Evolutionary conservation across 345 rosid species (phyloP), one percentile per base, ranked within the genome.

Genomic region (Brassica juncea): DNA sequence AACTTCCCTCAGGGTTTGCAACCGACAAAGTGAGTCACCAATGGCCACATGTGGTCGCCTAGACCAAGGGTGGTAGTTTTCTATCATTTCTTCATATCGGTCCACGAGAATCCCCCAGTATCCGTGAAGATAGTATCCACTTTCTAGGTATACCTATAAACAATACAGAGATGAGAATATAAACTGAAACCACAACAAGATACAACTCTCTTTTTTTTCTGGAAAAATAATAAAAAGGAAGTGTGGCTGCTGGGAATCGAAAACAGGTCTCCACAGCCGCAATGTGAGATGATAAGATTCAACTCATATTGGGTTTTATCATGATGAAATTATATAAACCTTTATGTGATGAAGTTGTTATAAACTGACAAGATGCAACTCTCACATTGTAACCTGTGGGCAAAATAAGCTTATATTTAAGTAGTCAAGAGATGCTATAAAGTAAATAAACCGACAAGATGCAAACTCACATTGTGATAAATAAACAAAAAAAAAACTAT

Each of bases 251-350:
- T 87, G 88, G 89, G 89, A 88, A 85, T 89, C 89, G 89, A 91
- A 89, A 93, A 89, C 88, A 84, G 92, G 91, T 89, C 91, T 79
- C 90, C 88, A 89, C 91, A 92, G 93, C 91, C 93, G 88, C 93
- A 87, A 89, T 89, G 89, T 89, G 85, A 88, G 81, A 83, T 15
- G 1, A 14, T 16, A 52, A 10, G 1, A 58, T 60, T 66, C 47
- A 59, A 60, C 74, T 61, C 63, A 60, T 62, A 69, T 39, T 39
- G 68, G 19, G 28, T 19, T 32, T 49, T 76, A 1, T 39, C 19
- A 23, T 3, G 0, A 4, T 39, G 6, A 61, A 32, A 62, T 19
- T 35, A 39, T 39, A 39, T 0, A 6, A 4, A 65, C 65, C 30
- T 28, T n/a, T 65, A 71, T 55, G 67, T 30, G 34, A 71, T 34